Evolutionary conservation across 768 basidiomycete genomes (phyloP).

Genomic region (Boletus pseudopeckii): DNA sequence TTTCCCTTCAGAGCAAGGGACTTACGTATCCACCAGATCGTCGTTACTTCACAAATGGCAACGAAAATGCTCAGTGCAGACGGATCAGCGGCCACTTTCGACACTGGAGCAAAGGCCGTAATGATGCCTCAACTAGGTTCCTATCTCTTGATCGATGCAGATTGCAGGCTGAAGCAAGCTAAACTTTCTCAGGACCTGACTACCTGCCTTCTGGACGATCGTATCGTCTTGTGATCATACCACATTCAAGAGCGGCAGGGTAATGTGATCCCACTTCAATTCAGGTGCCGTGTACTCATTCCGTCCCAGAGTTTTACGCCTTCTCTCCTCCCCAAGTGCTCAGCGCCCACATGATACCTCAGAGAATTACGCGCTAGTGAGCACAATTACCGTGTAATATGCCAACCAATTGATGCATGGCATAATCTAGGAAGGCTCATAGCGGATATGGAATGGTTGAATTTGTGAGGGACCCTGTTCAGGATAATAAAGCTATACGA

Average conservation of each 20-base stretch:
- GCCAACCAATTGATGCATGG: conserved; percentile 7
- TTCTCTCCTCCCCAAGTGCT: conserved; percentile 37
- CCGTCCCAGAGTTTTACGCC: conserved; percentile 36
- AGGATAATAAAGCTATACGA: conserved; percentile 15
- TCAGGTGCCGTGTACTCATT: conserved; percentile 10
- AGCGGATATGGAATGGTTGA: conserved; percentile 25
- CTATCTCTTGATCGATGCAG: conserved; percentile 9
- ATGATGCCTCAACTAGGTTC: conserved; percentile 67
- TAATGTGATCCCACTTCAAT: conserved; percentile 27
- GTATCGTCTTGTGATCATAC: conserved; percentile 42
- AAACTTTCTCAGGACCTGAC: conserved; percentile 23
- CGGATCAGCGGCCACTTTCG: conserved; percentile 63
- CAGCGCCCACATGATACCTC: conserved; percentile 6
- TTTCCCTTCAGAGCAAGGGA: not conserved
- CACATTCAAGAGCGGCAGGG: conserved; percentile 40
- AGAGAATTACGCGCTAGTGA: conserved; percentile 25
- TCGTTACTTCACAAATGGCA: conserved; percentile 65
- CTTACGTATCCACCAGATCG: conserved; percentile 35
- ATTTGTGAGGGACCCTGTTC: conserved; percentile 6
- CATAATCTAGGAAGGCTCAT: conserved; percentile 15
- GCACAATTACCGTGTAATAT: conserved; percentile 23
- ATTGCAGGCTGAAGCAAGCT: conserved; percentile 4
- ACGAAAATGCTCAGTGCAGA: conserved; percentile 65
- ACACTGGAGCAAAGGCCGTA: conserved; percentile 58
- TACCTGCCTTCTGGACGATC: conserved; percentile 45